phyloP scores from a whole-genome alignment of 306 rosid genomes.

The Ormosia emarginata region DNA sequence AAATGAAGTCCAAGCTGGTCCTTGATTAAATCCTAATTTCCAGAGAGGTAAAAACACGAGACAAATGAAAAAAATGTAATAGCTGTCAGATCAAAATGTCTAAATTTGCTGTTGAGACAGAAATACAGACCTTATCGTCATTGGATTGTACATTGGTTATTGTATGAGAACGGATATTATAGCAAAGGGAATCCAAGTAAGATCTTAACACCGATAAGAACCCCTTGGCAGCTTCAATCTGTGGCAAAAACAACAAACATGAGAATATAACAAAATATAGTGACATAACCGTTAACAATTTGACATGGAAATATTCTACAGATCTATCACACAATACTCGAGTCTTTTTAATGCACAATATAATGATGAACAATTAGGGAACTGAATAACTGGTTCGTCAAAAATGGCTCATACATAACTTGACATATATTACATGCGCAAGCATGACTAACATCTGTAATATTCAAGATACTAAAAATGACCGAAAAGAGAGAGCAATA shows the following conservation, averaged over 20 bases:
- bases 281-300: not conserved
- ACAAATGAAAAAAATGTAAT: not conserved
- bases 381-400: not conserved
- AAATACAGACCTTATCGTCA: conserved; percentile 81
- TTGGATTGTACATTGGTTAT: conserved; percentile 97
- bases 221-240: conserved; percentile 86
- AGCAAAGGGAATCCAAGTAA: conserved; percentile 92
- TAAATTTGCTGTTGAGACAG: not conserved
- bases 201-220: conserved; percentile 69
- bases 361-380: not conserved
- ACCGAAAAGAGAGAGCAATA: not conserved
- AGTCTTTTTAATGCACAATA: not conserved
- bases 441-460: not conserved
- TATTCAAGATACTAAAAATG: not conserved
- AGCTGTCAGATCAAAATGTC: conserved; percentile 3
- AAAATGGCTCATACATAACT: not conserved
- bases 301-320: not conserved
- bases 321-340: not conserved
- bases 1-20: not conserved
- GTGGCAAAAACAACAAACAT: conserved; percentile 1
- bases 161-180: conserved; percentile 86
- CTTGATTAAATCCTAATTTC: not conserved
- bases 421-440: not conserved
- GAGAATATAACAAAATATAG: not conserved
- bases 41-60: not conserved